phyloP scores from a whole-genome alignment of 2,329 filamentous ascomycete genomes.

The Aspergillus sp. region DNA sequence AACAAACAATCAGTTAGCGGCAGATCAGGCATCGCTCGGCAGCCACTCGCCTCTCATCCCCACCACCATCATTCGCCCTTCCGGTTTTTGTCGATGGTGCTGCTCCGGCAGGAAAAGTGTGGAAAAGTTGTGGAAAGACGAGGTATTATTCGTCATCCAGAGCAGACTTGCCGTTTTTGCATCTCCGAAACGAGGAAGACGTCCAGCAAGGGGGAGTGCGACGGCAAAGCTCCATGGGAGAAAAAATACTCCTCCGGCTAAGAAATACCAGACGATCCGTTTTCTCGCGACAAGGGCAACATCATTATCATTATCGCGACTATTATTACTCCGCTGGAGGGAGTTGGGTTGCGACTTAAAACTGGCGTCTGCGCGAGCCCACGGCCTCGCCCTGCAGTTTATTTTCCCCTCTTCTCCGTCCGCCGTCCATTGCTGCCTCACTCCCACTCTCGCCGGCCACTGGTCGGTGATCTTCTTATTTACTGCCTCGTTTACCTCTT shows the following conservation, averaged over 20 bases:
- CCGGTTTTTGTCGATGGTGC: slow-evolving; percentile 11
- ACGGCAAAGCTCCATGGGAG: neutral
- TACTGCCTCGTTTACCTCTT: neutral
- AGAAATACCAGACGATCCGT: slow-evolving; percentile 4
- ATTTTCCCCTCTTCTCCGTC: slow-evolving; percentile 1
- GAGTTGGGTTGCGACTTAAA: slow-evolving; percentile 16
- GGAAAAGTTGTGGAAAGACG: neutral
- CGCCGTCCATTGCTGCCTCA: neutral
- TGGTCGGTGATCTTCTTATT: neutral
- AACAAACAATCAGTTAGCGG: slow-evolving; percentile 12
- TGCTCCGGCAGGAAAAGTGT: neutral
- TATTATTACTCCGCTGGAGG: neutral
- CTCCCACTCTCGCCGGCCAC: neutral
- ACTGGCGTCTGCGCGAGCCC: slow-evolving; percentile 14
- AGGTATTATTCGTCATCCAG: slow-evolving; percentile 1
- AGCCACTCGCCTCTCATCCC: slow-evolving; percentile 15
- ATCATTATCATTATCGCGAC: neutral
- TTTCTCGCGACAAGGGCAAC: slow-evolving; percentile 7
- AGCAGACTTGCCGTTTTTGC: neutral
- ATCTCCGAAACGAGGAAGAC: neutral
- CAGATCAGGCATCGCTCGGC: slow-evolving; percentile 20
- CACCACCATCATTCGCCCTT: slow-evolving; percentile 9
- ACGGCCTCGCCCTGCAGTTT: slow-evolving; percentile 7
- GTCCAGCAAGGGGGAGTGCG: neutral
- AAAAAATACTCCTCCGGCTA: slow-evolving; percentile 5